Conservation (phyloP, 768 basidiomycete species). For the Suillus subluteus region DNA sequence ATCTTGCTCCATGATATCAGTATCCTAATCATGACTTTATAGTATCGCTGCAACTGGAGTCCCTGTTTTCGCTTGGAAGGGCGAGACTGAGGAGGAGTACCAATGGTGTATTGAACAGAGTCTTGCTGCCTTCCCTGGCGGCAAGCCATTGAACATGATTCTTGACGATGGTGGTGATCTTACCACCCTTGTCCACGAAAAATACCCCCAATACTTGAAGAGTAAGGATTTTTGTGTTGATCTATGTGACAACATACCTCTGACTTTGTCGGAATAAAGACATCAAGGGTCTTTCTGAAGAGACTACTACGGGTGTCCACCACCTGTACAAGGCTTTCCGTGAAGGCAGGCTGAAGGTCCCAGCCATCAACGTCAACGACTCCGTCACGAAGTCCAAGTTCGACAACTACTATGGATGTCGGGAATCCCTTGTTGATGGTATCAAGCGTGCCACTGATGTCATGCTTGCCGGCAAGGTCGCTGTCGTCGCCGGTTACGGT, state of each 20-base stretch:
- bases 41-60: conserved; percentile 98
- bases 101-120: conserved; percentile 98
- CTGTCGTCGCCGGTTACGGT: conserved; percentile 97
- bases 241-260: conserved; percentile 14
- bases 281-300: conserved; percentile 94
- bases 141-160: conserved; percentile 94
- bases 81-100: conserved; percentile 99
- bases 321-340: conserved; percentile 98
- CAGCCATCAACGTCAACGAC: conserved; percentile 99
- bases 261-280: conserved; percentile 43
- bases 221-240: conserved; percentile 44
- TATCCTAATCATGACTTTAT: conserved; percentile 14
- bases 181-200: conserved; percentile 93
- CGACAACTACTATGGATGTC: conserved; percentile 98
- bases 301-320: conserved; percentile 99
- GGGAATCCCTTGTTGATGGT: conserved; percentile 99
- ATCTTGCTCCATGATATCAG: background rate
- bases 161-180: conserved; percentile 99
- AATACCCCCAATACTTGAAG: conserved; percentile 87
- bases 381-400: conserved; percentile 99
- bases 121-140: conserved; percentile 81
- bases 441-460: conserved; percentile 99
- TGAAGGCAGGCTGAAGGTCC: conserved; percentile 93
- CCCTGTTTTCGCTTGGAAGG: conserved; percentile 99
- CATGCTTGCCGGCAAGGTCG: conserved; percentile 99